Evolutionary conservation across 192 early-diverging fungal genomes (phyloP).

Genomic region (Backusella tarrabulga): DNA sequence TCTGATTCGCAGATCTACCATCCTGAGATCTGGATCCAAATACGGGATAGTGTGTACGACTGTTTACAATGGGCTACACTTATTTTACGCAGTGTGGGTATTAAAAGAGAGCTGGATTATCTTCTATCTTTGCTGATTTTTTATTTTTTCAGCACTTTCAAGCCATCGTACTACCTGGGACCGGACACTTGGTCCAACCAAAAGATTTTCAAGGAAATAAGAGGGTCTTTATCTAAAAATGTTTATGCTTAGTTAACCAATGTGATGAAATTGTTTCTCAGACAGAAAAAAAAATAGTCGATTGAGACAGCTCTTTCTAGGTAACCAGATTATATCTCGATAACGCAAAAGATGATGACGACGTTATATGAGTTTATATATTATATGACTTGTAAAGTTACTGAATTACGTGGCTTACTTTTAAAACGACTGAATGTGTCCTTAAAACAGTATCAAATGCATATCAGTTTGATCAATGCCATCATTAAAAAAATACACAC

Average conservation of each 20-base stretch:
- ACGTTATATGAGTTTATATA: too few species aligned
- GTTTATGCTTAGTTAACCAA: not conserved
- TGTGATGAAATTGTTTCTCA: not conserved
- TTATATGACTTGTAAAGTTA: not conserved
- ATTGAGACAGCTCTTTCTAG: not conserved
- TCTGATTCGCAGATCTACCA: not conserved
- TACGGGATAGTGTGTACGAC: not conserved
- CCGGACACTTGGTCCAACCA: not conserved
- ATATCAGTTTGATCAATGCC: not conserved
- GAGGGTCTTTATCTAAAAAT: not conserved
- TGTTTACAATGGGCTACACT: not conserved
- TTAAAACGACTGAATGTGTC: not conserved
- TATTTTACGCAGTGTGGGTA: not conserved
- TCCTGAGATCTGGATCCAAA: not conserved
- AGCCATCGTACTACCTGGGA: not conserved
- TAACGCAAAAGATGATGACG: not conserved
- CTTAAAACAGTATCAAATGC: not conserved
- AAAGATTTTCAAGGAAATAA: not conserved
- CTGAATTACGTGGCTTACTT: not conserved
- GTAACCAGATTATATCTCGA: not conserved
- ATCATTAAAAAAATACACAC: not conserved
- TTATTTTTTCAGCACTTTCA: constrained; percentile 3
- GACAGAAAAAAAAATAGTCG: not conserved
- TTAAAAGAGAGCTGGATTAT: not conserved
- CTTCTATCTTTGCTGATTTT: not conserved